A percentile compares a stretch with the other conserved stretches of the same genome.
Evolutionary conservation across 768 basidiomycete species (phyloP).

Genomic region (Mycena metata): DNA sequence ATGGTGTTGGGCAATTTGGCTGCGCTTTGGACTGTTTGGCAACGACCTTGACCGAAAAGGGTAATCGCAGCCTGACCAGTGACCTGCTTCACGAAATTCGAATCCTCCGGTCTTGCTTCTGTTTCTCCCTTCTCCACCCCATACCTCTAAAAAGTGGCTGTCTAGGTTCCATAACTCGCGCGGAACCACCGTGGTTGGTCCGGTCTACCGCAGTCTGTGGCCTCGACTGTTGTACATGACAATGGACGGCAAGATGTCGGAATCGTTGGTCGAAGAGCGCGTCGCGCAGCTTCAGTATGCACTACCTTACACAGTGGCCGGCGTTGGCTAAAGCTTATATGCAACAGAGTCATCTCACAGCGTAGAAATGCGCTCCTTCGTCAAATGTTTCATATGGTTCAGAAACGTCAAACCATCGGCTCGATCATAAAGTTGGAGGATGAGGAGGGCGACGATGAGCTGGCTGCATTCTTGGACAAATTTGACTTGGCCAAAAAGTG

Average conservation of each 20-base stretch:
- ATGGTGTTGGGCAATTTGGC: neutral
- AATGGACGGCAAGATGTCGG: slow-evolving; percentile 42
- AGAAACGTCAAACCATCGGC: slow-evolving; percentile 62
- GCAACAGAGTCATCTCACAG: slow-evolving; percentile 67
- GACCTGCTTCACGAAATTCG: slow-evolving; percentile 9
- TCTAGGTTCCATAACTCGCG: neutral
- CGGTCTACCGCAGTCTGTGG: neutral
- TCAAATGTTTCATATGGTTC: slow-evolving; percentile 79
- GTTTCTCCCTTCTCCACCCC: slow-evolving; percentile 3
- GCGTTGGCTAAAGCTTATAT: slow-evolving; percentile 24
- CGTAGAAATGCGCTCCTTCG: slow-evolving; percentile 79
- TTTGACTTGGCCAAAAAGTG: slow-evolving; percentile 61
- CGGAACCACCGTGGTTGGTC: neutral
- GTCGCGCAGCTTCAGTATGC: slow-evolving; percentile 60
- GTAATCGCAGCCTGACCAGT: neutral
- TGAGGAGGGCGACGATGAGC: slow-evolving; percentile 54
- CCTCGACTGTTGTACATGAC: neutral
- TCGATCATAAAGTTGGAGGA: slow-evolving; percentile 54
- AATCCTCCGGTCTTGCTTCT: neutral
- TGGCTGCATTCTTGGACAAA: slow-evolving; percentile 67
- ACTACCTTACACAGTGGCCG: slow-evolving; percentile 8
- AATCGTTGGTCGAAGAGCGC: slow-evolving; percentile 60
- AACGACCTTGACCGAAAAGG: neutral
- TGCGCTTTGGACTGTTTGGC: neutral
- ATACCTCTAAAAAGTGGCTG: neutral